Percentiles rank a stretch among this genome's conserved stretches.
Conservation (phyloP, 352 stramenopile genomes). For the Phytopythium kandeliae region DNA sequence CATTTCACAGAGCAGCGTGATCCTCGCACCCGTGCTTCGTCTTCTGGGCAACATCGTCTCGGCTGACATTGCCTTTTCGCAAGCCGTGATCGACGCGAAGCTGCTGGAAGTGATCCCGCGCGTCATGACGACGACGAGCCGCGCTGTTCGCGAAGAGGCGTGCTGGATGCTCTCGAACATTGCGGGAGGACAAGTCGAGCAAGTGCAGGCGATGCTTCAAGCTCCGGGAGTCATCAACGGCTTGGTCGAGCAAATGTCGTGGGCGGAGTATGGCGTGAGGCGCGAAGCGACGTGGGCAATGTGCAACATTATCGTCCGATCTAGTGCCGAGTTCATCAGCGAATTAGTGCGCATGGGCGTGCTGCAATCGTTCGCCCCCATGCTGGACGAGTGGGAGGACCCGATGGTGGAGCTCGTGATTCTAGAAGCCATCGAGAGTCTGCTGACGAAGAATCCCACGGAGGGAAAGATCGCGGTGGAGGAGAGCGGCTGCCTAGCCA, state of each 20-base stretch:
- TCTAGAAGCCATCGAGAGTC: conserved; percentile 66
- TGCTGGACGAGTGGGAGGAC: conserved; percentile 83
- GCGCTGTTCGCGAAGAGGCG: conserved; percentile 73
- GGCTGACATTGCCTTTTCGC: conserved; percentile 63
- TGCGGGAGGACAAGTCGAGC: conserved; percentile 62
- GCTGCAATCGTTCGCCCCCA: conserved; percentile 60
- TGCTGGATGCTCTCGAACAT: conserved; percentile 89
- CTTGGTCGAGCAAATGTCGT: conserved; percentile 82
- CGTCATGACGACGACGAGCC: conserved; percentile 77
- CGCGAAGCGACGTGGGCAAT: conserved; percentile 83
- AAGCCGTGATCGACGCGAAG: conserved; percentile 73
- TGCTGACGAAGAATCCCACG: conserved; percentile 59
- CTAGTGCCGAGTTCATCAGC: conserved; percentile 43
- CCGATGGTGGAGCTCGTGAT: conserved; percentile 84
- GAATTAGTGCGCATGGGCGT: conserved; percentile 72
- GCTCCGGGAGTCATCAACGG: conserved; percentile 52
- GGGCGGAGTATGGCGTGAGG: conserved; percentile 82
- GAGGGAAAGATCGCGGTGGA: conserved; percentile 66
- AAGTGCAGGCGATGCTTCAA: conserved; percentile 73
- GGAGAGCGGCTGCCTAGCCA: conserved; percentile 67
- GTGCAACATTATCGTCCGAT: conserved; percentile 82
- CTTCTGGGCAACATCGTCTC: conserved; percentile 83
- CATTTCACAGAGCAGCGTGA: conserved; percentile 81
- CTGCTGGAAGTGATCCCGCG: conserved; percentile 77
- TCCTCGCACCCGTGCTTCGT: conserved; percentile 68